These are phyloP conservation scores for Lepraria neglecta DNA, from an alignment of 495 filamentous ascomycete genomes.

Conservation along the genomic window DNA sequence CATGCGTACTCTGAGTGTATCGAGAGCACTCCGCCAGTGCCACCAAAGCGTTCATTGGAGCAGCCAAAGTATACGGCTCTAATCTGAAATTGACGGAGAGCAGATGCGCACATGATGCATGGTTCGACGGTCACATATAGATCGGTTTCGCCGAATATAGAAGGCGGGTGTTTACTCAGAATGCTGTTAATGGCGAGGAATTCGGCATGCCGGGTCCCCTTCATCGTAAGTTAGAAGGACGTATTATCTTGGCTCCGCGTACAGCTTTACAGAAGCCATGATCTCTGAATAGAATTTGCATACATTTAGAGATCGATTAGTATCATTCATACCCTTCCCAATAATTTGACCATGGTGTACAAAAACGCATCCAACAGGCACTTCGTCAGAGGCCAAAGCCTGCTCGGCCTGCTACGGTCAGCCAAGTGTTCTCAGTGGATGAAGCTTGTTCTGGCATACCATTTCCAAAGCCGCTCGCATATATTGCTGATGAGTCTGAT, in stretches of 20 bases:
- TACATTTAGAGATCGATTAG: conserved; percentile 75
- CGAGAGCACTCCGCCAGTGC: conserved; percentile 82
- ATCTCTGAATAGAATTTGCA: not conserved
- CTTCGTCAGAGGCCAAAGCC: conserved; percentile 78
- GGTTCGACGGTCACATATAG: conserved; percentile 97
- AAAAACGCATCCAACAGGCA: conserved; percentile 92
- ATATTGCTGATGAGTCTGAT: conserved; percentile 15
- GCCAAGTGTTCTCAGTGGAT: not conserved
- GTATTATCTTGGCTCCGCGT: not conserved
- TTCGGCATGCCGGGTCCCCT: conserved; percentile 92
- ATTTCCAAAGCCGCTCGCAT: conserved; percentile 16
- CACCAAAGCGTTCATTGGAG: conserved; percentile 90
- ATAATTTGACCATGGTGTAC: conserved; percentile 69
- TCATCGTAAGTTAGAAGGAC: conserved; percentile 17
- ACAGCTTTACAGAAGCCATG: not conserved
- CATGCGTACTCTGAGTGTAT: conserved; percentile 65
- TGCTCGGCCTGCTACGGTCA: conserved; percentile 55
- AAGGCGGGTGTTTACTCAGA: conserved; percentile 49
- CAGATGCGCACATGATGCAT: conserved; percentile 96
- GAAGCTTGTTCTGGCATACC: conserved; percentile 9
- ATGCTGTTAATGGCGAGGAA: conserved; percentile 73
- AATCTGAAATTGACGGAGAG: conserved; percentile 76
- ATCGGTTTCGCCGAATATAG: conserved; percentile 61
- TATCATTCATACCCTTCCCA: conserved; percentile 89
- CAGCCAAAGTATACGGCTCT: conserved; percentile 89